phyloP scores from a whole-genome alignment of 176 grass and related monocot species.

The Carex scoparia region DNA sequence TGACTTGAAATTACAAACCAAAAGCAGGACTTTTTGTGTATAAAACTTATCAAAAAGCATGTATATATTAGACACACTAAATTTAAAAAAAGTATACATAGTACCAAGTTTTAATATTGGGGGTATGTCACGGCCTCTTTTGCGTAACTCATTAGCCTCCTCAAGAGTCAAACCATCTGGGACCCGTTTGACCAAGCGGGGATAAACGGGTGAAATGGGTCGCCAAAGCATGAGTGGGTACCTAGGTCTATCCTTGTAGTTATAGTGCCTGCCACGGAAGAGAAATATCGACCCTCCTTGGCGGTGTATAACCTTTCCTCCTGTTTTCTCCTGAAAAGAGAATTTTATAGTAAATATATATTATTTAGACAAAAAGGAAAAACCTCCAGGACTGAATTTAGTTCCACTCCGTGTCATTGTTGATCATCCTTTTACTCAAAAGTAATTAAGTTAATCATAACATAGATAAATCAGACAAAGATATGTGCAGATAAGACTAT shows the following conservation, averaged over 20 bases:
- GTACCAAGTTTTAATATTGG: conserved; percentile 83
- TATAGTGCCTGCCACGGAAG: conserved; percentile 92
- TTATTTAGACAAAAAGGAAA: not conserved
- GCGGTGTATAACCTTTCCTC: conserved; percentile 77
- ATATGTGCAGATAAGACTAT: too few relatives aligned
- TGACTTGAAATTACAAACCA: not conserved
- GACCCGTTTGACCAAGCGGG: conserved; percentile 53
- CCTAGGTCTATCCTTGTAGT: conserved; percentile 57
- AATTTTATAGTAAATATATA: not conserved
- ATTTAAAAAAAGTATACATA: not conserved
- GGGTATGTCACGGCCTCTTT: conserved; percentile 42
- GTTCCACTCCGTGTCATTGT: not conserved
- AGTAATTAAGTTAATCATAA: too few relatives aligned
- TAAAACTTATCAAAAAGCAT: not conserved
- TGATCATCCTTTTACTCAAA: not conserved
- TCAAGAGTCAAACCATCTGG: conserved; percentile 80
- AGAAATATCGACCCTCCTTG: conserved; percentile 77
- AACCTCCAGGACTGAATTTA: not conserved
- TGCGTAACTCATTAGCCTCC: conserved; percentile 54
- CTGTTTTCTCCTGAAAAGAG: conserved; percentile 65
- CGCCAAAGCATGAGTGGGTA: conserved; percentile 97
- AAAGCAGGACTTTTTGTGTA: not conserved
- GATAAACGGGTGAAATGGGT: conserved; percentile 74
- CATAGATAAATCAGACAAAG: too few relatives aligned
- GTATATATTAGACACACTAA: not conserved